Evolutionary conservation across 1,284 basidiomycete species (phyloP), one percentile per base, ranked within the genome.

Genomic region (Microstroma glucosiphilum): DNA sequence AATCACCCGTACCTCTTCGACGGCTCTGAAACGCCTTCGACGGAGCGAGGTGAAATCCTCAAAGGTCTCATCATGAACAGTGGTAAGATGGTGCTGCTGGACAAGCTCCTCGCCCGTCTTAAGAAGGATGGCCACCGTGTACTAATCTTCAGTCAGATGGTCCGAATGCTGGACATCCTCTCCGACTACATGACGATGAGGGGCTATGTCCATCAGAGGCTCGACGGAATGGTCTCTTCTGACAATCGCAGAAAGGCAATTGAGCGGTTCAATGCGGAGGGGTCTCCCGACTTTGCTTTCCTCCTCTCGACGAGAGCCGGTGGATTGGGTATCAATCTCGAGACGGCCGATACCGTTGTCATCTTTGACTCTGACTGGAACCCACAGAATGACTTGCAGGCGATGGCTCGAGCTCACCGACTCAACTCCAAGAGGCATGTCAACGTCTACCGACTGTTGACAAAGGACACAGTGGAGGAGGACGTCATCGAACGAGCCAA

Each of bases 1-100:
- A 98, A 98, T 78, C 96, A 99, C 73, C 96, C 96, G 0, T 99
- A 89, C 80, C 86, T 99, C 2, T 98, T 98, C 73, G 94, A 98
- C 60, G 96, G 96, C 30, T 92, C 92, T 21, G 96, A 98, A 81
- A 82, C 85, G 30, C 85, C 85, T 61, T 86, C 86, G 1, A 87
- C 89, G 57, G 87, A 83, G 66, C 85, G 65, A 58, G 91, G 96
- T 60, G 93, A 96, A 74, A 89, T 75, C 58, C 76, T 82, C 48
- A 78, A 76, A 48, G 81, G 81, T 2, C 69, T 82, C 37, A 78
- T 82, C 49, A 81, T 81, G 74, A 80, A 82, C 71, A 80, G 79
- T 62, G 81, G 81, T n/a, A 82, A 82, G 70, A 82, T 82, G 81
- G 80, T 82, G 23, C 69, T 82, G 40, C 76, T 82, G 46, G 81